These are phyloP conservation scores for Dillenia suffruticosa DNA, from an alignment of 164 flowering plant genomes.

Conservation along the genomic window DNA sequence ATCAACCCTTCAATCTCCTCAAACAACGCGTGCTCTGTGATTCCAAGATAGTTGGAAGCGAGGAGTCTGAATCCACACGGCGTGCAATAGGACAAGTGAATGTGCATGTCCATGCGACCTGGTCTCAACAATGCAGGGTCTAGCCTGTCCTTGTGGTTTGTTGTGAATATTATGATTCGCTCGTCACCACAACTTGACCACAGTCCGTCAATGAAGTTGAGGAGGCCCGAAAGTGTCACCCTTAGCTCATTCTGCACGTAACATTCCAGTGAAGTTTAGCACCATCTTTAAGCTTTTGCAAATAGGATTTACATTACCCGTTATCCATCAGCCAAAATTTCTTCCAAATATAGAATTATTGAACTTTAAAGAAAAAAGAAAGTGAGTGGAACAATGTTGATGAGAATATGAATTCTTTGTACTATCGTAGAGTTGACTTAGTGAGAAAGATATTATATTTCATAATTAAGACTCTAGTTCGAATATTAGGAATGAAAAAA, in stretches of 20 bases:
- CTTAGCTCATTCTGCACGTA: slow-evolving; percentile 16
- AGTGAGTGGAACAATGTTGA: no score
- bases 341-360: no score
- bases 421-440: no score
- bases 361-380: no score
- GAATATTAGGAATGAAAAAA: no score
- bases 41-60: slow-evolving; percentile 20
- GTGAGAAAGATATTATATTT: no score
- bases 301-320: slow-evolving; percentile 14
- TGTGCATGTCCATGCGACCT: slow-evolving; percentile 35
- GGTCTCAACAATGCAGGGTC: slow-evolving; percentile 34
- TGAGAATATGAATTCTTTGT: no score
- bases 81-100: slow-evolving; percentile 32
- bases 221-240: no score
- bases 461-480: no score
- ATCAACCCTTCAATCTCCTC: slow-evolving; percentile 23
- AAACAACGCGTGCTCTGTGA: slow-evolving; percentile 19
- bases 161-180: neutral
- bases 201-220: neutral
- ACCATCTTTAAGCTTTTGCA: no score
- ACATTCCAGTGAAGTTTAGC: no score
- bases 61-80: slow-evolving; percentile 18
- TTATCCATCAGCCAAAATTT: slow-evolving; percentile 23
- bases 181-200: neutral
- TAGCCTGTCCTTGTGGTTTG: slow-evolving; percentile 15